These are phyloP conservation scores for Auricularia sp. DNA, from an alignment of 768 basidiomycete species.

Conservation along the genomic window DNA sequence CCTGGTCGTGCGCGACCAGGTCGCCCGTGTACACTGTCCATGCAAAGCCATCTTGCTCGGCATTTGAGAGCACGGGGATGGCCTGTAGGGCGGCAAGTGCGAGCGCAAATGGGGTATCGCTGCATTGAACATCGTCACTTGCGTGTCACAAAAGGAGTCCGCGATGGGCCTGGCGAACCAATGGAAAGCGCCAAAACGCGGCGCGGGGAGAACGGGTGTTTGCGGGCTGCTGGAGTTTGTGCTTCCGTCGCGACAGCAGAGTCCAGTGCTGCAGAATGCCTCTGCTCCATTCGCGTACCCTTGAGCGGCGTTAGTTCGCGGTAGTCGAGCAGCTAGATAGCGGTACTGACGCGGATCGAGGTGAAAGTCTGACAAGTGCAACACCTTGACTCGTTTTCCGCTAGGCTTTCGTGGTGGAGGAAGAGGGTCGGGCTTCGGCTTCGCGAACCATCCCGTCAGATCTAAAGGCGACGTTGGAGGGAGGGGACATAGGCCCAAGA, in stretches of 20 bases:
- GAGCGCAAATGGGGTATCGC: conserved; percentile 58
- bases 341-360: conserved; percentile 51
- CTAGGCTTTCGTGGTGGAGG: conserved; percentile 46
- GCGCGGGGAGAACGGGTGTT: conserved; percentile 43
- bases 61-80: conserved; percentile 56
- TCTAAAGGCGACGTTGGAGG: conserved; percentile 53
- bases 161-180: conserved; percentile 31
- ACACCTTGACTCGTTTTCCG: conserved; percentile 56
- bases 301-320: conserved; percentile 15
- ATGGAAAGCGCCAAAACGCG: conserved; percentile 53
- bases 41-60: conserved; percentile 48
- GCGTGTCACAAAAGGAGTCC: background rate
- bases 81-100: conserved; percentile 50
- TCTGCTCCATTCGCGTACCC: conserved; percentile 62
- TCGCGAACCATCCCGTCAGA: conserved; percentile 59
- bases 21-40: conserved; percentile 68
- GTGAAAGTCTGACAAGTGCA: conserved; percentile 72
- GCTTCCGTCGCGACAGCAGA: conserved; percentile 48
- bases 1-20: conserved; percentile 60
- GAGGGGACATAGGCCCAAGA: conserved; percentile 43
- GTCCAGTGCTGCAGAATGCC: conserved; percentile 56
- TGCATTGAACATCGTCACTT: conserved; percentile 9
- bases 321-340: background rate
- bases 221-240: conserved; percentile 43
- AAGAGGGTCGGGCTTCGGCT: conserved; percentile 62